phyloP scores from a whole-genome alignment of 768 basidiomycete species.

The Collybiopsis luxurians region DNA sequence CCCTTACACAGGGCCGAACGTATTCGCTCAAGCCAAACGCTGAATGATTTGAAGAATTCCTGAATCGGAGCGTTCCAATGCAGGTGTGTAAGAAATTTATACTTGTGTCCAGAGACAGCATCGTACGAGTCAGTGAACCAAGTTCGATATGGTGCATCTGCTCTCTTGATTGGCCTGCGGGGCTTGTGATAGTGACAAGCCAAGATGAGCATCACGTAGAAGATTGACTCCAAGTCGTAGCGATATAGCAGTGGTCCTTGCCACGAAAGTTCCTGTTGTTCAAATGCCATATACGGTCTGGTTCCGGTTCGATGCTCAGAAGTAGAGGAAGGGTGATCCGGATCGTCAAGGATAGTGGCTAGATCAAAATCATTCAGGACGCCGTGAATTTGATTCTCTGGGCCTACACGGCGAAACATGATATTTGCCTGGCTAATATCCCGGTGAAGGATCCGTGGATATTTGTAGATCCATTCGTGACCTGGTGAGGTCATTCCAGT shows the following conservation, averaged over 20 bases:
- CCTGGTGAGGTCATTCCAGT: not conserved
- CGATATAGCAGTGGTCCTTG: not conserved
- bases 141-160: too few relatives aligned
- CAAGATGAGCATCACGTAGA: not conserved
- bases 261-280: not conserved
- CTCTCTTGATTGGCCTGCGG: too few relatives aligned
- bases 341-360: not conserved
- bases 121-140: too few relatives aligned
- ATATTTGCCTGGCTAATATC: slow-evolving; percentile 1
- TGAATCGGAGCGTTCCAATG: too few relatives aligned
- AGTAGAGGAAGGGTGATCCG: not conserved
- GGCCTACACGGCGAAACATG: not conserved
- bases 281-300: not conserved
- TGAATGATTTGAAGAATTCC: too few relatives aligned
- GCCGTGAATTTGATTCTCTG: not conserved
- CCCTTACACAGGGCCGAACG: too few relatives aligned
- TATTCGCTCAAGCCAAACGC: too few relatives aligned
- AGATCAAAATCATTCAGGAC: slow-evolving; percentile 5
- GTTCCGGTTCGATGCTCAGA: not conserved
- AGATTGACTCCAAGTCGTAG: not conserved
- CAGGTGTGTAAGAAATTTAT: too few relatives aligned
- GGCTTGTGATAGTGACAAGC: too few relatives aligned
- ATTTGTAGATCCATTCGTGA: not conserved
- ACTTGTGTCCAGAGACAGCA: too few relatives aligned
- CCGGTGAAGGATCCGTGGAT: not conserved